A percentile compares a stretch with the other conserved stretches of the same genome.
Evolutionary conservation across 2,329 filamentous ascomycete species (phyloP).

Genomic region (Orbilia javanica): DNA sequence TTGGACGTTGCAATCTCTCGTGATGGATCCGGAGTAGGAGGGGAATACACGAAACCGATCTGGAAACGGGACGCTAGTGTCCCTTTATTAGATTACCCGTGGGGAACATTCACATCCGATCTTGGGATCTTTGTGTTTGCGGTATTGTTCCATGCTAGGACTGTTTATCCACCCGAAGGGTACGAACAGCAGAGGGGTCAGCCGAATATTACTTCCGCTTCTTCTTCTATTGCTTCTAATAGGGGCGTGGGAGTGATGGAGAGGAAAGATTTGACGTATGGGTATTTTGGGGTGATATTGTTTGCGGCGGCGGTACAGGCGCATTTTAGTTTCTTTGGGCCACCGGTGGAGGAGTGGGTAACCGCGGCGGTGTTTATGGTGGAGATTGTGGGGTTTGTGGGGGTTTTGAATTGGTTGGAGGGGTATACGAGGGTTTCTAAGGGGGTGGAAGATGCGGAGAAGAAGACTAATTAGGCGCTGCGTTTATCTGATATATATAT

Average conservation of each 20-base stretch:
- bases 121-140: slow-evolving; percentile 42
- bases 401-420: slow-evolving; percentile 6
- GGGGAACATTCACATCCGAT: slow-evolving; percentile 34
- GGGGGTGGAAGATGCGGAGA: not conserved
- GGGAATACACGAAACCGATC: slow-evolving; percentile 16
- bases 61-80: slow-evolving; percentile 31
- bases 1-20: slow-evolving; percentile 20
- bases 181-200: not conserved
- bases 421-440: slow-evolving; percentile 22
- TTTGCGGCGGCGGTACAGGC: slow-evolving; percentile 22
- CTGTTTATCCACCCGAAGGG: slow-evolving; percentile 41
- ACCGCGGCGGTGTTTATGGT: not conserved
- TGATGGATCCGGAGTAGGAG: not conserved
- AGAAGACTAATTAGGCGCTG: slow-evolving; percentile 13
- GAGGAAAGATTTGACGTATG: slow-evolving; percentile 27
- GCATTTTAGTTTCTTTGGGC: slow-evolving; percentile 33
- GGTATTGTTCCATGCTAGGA: slow-evolving; percentile 34
- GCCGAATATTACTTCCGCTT: not conserved
- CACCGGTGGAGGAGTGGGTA: not conserved
- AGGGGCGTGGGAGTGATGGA: not conserved
- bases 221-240: not conserved
- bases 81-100: slow-evolving; percentile 31
- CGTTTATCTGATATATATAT: no score
- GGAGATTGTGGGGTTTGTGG: slow-evolving; percentile 26
- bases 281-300: slow-evolving; percentile 15